Evolutionary conservation across 257 asterid species (phyloP).

Genomic region (Misopates orontium): DNA sequence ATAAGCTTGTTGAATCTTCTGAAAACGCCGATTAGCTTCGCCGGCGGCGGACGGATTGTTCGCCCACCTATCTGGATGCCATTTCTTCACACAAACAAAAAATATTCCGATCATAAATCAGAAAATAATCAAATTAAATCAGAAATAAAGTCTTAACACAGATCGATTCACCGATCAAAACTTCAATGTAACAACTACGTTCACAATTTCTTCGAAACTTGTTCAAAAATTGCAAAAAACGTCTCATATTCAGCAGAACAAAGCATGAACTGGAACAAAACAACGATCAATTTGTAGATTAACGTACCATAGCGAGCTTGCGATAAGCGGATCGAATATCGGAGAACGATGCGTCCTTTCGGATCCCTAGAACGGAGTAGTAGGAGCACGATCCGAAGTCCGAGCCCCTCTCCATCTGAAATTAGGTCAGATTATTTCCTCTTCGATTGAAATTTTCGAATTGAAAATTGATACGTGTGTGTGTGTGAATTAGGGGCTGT

Average conservation of each 20-base stretch:
- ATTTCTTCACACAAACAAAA: constrained; percentile 27
- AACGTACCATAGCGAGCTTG: constrained; percentile 79
- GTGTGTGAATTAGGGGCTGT: too few species aligned
- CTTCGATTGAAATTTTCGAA: too few species aligned
- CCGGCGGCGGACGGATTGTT: constrained; percentile 30
- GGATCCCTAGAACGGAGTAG: constrained; percentile 77
- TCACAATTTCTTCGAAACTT: too few species aligned
- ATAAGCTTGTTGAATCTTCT: constrained; percentile 53
- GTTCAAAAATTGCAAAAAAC: too few species aligned
- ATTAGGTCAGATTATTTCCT: too few species aligned
- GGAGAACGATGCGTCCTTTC: constrained; percentile 74
- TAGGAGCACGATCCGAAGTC: constrained; percentile 50
- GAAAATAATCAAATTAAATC: not conserved
- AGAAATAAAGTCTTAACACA: not conserved
- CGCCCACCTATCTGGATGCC: constrained; percentile 53
- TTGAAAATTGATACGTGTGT: too few species aligned
- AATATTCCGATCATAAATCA: not conserved
- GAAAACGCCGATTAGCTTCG: constrained; percentile 44
- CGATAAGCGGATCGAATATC: constrained; percentile 89
- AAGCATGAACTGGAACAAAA: too few species aligned
- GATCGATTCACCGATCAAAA: too few species aligned
- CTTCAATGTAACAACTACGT: too few species aligned
- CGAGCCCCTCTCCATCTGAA: too few species aligned
- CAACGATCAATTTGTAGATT: not conserved
- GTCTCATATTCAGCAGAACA: too few species aligned